Base-by-base conservation (phyloP, 1,284 basidiomycete genomes). In the Ustilago hordei region DNA sequence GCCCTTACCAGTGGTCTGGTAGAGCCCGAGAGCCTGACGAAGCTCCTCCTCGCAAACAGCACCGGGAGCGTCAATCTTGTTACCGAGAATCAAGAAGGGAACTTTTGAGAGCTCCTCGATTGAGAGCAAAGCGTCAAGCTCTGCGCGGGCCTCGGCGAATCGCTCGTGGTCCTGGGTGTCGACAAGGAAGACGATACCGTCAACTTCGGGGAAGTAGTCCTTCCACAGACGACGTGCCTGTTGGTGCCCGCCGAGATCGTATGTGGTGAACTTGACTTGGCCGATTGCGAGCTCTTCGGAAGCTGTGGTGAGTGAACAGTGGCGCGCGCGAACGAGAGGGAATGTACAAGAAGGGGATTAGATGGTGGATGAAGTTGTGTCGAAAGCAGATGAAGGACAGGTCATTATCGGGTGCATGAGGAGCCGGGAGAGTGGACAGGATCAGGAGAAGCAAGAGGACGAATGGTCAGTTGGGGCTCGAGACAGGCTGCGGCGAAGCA, bases 201-300 rank as follows among this genome's bases (percentile, higher is more conserved):
- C 95, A 52, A 99, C 97, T 88, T 99, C 97, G 64, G 97, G 96
- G 92, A 99, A 99, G 89, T 99, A 99, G 88, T 99, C 96, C 78
- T 95, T 92, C 97, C 97, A 99, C 86, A 99, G 92, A 82, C 97
- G 93, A 82, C 97, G 95, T 63, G 97, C 95, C 87, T 98, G 96
- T 87, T 93, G 91, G 89, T 99, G 96, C 86, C 97, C 97, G 84
- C 97, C 97, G 65, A 99, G 90, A 87, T 99, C 97, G 85, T 98
- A 97, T 0, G 97, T 99, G 32, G 95, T 99, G 89, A 99, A 99
- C 87, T 98, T 98, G 85, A 99, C 94, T 85, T 94, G 95, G 72
- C 97, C 97, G 87, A 99, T 99, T 28, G 97, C 95, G 64, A 99
- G 91, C 88, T 99, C 97, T 89, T 99, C 97, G 41, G 97, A 98